These are phyloP conservation scores for Sclerospora graminicola DNA, from an alignment of 352 stramenopile species.

Conservation along the genomic window DNA sequence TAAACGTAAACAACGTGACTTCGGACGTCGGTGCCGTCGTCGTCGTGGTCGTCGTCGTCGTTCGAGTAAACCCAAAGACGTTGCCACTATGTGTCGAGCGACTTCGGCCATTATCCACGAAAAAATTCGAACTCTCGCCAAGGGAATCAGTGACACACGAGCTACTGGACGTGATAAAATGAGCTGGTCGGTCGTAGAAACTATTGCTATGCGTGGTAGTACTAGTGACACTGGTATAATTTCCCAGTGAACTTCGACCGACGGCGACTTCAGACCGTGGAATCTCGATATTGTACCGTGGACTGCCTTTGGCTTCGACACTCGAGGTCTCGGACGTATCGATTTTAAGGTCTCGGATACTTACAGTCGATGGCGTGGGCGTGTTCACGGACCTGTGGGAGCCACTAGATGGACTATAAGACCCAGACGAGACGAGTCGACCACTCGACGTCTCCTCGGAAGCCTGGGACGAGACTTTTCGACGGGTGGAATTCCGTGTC, in stretches of 20 bases:
- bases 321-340: constrained; percentile 6
- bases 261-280: constrained; percentile 26
- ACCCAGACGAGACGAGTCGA: constrained; percentile 7
- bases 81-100: constrained; percentile 49
- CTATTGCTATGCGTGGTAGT: constrained; percentile 14
- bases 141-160: constrained; percentile 19
- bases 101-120: constrained; percentile 60
- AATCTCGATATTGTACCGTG: constrained; percentile 58
- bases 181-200: constrained; percentile 23
- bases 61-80: constrained; percentile 64
- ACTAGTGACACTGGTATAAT: constrained; percentile 15
- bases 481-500: neutral
- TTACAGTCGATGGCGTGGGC: no score
- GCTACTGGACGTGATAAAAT: constrained; percentile 16
- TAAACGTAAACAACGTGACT: constrained; percentile 81
- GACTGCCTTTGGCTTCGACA: constrained; percentile 6
- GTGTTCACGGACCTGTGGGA: no score
- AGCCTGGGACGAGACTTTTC: constrained; percentile 10
- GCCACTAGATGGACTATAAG: no score
- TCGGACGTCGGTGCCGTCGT: constrained; percentile 43
- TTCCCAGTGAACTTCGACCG: constrained; percentile 33
- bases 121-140: constrained; percentile 25
- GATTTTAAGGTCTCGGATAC: constrained; percentile 4
- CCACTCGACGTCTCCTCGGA: constrained; percentile 6
- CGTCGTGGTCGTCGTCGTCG: no score